Percentiles rank a stretch among this genome's conserved stretches.
Conservation (phyloP, 805 yeast genomes). For the Hermanozyma aechmeae region DNA sequence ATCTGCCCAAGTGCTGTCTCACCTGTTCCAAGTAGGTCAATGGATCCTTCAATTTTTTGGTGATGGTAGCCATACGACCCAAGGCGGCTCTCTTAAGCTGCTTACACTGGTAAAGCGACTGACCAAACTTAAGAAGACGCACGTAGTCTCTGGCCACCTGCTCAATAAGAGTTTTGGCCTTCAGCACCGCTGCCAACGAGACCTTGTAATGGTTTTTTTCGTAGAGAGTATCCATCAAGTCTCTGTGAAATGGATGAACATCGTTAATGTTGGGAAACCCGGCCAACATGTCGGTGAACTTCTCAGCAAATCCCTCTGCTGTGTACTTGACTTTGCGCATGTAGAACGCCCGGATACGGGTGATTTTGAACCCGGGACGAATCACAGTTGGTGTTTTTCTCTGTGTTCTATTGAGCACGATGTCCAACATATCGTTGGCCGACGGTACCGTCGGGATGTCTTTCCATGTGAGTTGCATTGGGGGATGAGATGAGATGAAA, state of each 20-base stretch:
- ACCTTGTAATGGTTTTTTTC: slow-evolving; percentile 98
- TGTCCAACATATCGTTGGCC: slow-evolving; percentile 88
- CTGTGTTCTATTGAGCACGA: slow-evolving; percentile 94
- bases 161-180: slow-evolving; percentile 90
- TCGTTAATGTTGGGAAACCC: slow-evolving; percentile 97
- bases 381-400: slow-evolving; percentile 99
- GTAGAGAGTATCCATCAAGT: slow-evolving; percentile 93
- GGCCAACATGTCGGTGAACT: slow-evolving; percentile 71
- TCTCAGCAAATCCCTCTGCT: slow-evolving; percentile 92
- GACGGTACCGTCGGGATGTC: slow-evolving; percentile 94
- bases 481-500: background rate
- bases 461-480: slow-evolving; percentile 96
- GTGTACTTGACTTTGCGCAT: slow-evolving; percentile 98
- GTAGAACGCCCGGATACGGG: slow-evolving; percentile 93
- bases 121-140: slow-evolving; percentile 92
- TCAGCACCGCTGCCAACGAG: slow-evolving; percentile 86
- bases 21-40: slow-evolving; percentile 92
- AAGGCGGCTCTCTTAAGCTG: slow-evolving; percentile 97
- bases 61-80: slow-evolving; percentile 99
- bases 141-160: slow-evolving; percentile 94
- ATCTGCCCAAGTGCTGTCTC: slow-evolving; percentile 97
- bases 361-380: slow-evolving; percentile 91
- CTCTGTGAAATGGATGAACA: slow-evolving; percentile 97
- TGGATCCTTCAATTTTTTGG: slow-evolving; percentile 92
- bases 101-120: slow-evolving; percentile 96